Conservation (phyloP, 2,329 filamentous ascomycete species). For the Fusarium setosum region DNA sequence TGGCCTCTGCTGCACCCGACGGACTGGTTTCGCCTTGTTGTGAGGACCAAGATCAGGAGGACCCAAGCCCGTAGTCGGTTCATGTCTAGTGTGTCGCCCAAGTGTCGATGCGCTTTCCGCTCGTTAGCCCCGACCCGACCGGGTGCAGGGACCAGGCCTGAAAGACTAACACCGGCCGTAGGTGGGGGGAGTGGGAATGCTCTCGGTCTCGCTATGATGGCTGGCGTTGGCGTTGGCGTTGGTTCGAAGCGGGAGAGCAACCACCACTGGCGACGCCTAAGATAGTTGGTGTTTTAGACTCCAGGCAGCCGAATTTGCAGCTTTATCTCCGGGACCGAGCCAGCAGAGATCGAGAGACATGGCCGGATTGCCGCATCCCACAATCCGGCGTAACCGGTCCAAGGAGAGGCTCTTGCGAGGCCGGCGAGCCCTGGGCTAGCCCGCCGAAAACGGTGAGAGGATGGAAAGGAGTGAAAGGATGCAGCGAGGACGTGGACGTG, state of each 20-base stretch:
- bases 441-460: constrained; percentile 1
- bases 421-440: neutral
- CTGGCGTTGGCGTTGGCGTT: constrained; percentile 1
- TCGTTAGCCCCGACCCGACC: constrained; percentile 11
- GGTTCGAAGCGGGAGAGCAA: constrained; percentile 3
- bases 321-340: neutral
- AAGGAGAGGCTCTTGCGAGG: neutral
- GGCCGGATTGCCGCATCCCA: neutral
- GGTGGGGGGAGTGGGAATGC: constrained; percentile 14
- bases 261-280: neutral
- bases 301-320: constrained; percentile 11
- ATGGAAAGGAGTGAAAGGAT: constrained; percentile 23
- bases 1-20: constrained; percentile 25
- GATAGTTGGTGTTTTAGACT: neutral
- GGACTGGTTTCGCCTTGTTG: constrained; percentile 20
- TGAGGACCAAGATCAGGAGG: constrained; percentile 20
- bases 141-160: constrained; percentile 32
- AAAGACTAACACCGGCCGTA: constrained; percentile 13
- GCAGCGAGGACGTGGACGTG: constrained; percentile 20
- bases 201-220: neutral
- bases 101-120: constrained; percentile 25
- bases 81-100: constrained; percentile 20
- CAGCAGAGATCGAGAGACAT: neutral
- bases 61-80: constrained; percentile 27
- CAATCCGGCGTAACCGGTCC: neutral